These are phyloP conservation scores for Coffea eugenioides DNA, from an alignment of 257 asterid genomes.

Conservation along the genomic window DNA sequence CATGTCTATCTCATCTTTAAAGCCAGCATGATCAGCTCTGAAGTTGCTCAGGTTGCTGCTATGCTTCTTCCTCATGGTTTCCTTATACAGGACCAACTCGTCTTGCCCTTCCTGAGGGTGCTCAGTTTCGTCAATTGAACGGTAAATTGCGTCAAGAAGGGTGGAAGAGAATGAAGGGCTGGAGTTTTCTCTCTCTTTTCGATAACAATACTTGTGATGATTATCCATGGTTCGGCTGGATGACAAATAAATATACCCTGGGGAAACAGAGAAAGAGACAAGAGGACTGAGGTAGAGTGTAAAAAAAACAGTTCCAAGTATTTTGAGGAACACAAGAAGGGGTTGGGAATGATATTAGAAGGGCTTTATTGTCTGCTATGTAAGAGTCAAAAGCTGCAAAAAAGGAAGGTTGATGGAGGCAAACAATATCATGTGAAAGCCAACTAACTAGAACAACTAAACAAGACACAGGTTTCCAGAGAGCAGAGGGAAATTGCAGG, in stretches of 20 bases:
- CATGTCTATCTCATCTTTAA: conserved; percentile 44
- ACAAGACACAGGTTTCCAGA: background rate
- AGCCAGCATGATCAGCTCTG: conserved; percentile 9
- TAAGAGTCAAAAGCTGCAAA: conserved; percentile 55
- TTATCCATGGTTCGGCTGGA: conserved; percentile 5
- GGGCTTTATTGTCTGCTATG: conserved; percentile 48
- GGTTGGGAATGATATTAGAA: conserved; percentile 27
- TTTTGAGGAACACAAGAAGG: conserved; percentile 20
- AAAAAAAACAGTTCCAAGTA: background rate
- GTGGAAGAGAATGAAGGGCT: conserved; percentile 76
- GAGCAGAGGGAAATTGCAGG: background rate
- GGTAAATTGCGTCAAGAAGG: conserved; percentile 71
- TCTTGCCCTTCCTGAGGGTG: conserved; percentile 26
- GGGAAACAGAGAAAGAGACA: conserved; percentile 1
- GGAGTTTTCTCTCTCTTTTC: conserved; percentile 17
- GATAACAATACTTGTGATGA: conserved; percentile 24
- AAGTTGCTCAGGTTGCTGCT: conserved; percentile 6
- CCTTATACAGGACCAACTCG: conserved; percentile 29
- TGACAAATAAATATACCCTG: background rate
- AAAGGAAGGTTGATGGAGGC: conserved; percentile 25
- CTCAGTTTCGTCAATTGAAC: conserved; percentile 54
- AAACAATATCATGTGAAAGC: conserved; percentile 30
- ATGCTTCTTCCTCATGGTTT: conserved; percentile 47
- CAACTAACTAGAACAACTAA: background rate
- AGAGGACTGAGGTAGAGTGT: background rate